Conservation (phyloP, 192 early-diverging fungal species). For the Pilobolus umbonatus region DNA sequence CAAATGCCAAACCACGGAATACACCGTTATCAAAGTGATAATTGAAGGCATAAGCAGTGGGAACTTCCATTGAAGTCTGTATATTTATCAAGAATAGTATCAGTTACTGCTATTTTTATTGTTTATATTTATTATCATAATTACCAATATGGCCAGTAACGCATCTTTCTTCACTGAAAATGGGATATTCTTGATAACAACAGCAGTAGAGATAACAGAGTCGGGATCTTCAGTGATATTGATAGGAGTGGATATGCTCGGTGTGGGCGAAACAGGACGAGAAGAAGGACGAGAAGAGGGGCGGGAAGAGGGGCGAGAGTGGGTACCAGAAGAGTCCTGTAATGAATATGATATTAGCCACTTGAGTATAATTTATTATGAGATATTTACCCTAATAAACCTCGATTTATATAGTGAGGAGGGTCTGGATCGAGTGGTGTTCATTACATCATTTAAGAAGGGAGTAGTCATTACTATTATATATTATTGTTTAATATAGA, state of each 20-base stretch:
- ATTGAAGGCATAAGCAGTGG: constrained; percentile 76
- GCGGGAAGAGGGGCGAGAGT: constrained; percentile 11
- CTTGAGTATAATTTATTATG: no score
- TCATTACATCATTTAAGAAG: not conserved
- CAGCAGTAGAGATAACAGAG: constrained; percentile 60
- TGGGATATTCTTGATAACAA: constrained; percentile 83
- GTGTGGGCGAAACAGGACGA: constrained; percentile 3
- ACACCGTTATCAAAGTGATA: constrained; percentile 79
- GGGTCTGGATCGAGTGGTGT: not conserved
- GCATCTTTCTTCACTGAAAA: constrained; percentile 77
- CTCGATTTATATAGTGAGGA: not conserved
- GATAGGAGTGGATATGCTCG: not conserved
- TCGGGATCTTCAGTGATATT: not conserved
- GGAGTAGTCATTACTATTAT: not conserved
- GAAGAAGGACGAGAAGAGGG: constrained; percentile 14
- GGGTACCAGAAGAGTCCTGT: not conserved
- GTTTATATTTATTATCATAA: not conserved
- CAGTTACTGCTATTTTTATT: not conserved
- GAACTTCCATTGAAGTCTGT: constrained; percentile 56
- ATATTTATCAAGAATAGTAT: not conserved
- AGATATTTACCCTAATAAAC: not conserved
- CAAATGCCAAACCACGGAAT: constrained; percentile 78
- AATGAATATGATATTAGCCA: not conserved
- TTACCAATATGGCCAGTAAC: constrained; percentile 61
- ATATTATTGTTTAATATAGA: constrained; percentile 1